Percentiles rank a stretch among this genome's conserved stretches.
phyloP scores from a whole-genome alignment of 108 stramenopile species.

The Cyclotella choctawhatcheeana region DNA sequence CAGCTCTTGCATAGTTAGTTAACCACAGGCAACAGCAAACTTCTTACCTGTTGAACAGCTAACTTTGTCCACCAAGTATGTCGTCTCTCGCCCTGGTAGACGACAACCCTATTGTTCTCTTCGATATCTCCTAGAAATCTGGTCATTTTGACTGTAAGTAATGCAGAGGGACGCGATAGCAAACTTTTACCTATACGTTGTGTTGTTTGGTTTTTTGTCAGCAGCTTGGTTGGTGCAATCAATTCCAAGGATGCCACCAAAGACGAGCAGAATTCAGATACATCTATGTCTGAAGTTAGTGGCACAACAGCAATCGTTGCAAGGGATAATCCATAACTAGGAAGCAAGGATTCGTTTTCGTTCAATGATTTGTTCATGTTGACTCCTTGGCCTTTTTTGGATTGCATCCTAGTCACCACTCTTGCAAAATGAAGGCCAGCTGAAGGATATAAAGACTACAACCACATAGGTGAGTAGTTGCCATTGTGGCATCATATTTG shows the following conservation, averaged over 20 bases:
- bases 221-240: slow-evolving; percentile 56
- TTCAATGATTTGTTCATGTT: slow-evolving; percentile 7
- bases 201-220: slow-evolving; percentile 45
- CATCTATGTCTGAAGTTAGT: slow-evolving; percentile 34
- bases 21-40: too few relatives aligned
- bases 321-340: slow-evolving; percentile 52
- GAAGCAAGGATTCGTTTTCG: slow-evolving; percentile 21
- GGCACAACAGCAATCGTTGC: slow-evolving; percentile 68
- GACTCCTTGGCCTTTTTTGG: slow-evolving; percentile 1
- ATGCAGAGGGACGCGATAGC: slow-evolving; percentile 30
- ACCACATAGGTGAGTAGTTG: too few relatives aligned
- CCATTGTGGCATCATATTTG: too few relatives aligned
- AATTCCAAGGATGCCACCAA: slow-evolving; percentile 22
- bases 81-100: slow-evolving; percentile 57
- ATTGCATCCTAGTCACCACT: slow-evolving; percentile 48
- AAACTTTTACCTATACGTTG: slow-evolving; percentile 38
- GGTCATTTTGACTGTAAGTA: slow-evolving; percentile 53
- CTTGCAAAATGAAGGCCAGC: slow-evolving; percentile 58
- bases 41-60: slow-evolving; percentile 55
- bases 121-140: slow-evolving; percentile 55
- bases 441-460: slow-evolving; percentile 33
- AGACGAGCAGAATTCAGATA: slow-evolving; percentile 44
- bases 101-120: slow-evolving; percentile 58
- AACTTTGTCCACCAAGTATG: slow-evolving; percentile 62
- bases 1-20: too few relatives aligned